A percentile compares a stretch with the other conserved stretches of the same genome.
phyloP scores from a whole-genome alignment of 179 eudicot species.

The Vitellaria paradoxa region DNA sequence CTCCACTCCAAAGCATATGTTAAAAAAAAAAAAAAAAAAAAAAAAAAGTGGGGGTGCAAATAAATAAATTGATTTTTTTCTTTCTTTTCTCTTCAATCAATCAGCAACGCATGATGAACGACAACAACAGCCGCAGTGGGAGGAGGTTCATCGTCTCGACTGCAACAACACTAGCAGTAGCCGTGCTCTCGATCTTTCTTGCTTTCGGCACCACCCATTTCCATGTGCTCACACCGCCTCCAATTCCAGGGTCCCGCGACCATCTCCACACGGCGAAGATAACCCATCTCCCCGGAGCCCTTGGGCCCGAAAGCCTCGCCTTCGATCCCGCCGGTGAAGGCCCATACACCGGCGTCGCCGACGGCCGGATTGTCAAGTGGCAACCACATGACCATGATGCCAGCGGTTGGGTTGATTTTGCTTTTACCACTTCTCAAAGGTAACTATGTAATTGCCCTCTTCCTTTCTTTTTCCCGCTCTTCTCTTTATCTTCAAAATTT shows the following conservation, averaged over 20 bases:
- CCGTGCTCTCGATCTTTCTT: conserved; percentile 10
- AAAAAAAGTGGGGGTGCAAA: no score
- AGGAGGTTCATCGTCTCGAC: neutral
- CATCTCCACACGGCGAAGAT: conserved; percentile 40
- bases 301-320: conserved; percentile 87
- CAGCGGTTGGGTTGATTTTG: conserved; percentile 68
- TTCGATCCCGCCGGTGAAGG: conserved; percentile 69
- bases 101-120: neutral
- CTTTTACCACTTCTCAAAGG: conserved; percentile 66
- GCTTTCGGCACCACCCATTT: conserved; percentile 25
- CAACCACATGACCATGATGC: neutral
- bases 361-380: conserved; percentile 82
- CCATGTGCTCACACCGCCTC: conserved; percentile 27
- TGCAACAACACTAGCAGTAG: neutral
- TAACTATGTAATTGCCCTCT: conserved; percentile 5
- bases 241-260: conserved; percentile 35
- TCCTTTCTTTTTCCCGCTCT: no score
- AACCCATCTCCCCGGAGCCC: conserved; percentile 44
- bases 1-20: no score
- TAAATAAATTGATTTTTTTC: no score
- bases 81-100: no score
- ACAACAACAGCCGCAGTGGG: no score
- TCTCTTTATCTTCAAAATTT: no score
- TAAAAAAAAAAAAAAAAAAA: no score
- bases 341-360: conserved; percentile 83